phyloP scores from a whole-genome alignment of 345 rosid genomes.

The Salix suchowensis region DNA sequence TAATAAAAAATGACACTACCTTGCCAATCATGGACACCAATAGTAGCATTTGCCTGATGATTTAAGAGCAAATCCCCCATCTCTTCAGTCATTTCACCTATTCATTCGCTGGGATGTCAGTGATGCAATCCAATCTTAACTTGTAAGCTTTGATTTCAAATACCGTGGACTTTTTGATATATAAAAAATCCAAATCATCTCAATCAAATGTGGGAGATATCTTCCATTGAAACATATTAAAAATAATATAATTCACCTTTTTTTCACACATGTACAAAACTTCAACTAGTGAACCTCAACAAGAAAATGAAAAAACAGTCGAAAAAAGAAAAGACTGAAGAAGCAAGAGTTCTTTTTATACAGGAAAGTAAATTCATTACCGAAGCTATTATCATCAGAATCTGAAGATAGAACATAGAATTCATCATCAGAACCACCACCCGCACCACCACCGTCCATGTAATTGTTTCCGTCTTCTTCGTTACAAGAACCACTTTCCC shows the following conservation, averaged over 20 bases:
- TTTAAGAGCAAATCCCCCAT: conserved; percentile 9
- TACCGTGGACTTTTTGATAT: no score
- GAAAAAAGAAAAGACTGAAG: neutral
- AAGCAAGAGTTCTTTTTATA: neutral
- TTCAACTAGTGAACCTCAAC: neutral
- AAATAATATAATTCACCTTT: neutral
- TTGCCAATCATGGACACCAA: neutral
- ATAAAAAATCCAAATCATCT: neutral
- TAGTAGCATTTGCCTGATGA: conserved; percentile 1
- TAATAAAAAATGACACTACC: neutral
- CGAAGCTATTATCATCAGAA: conserved; percentile 15
- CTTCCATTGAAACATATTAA: neutral
- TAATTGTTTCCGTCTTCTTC: neutral
- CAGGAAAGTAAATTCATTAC: conserved; percentile 2
- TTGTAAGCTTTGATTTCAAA: neutral
- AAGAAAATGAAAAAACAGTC: no score
- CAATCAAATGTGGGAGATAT: neutral
- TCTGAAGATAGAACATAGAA: conserved; percentile 22
- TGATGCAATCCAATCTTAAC: neutral
- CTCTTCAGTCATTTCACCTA: conserved; percentile 18
- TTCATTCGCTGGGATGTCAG: neutral
- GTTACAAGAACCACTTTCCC: neutral
- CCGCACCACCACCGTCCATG: neutral
- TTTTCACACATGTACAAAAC: neutral
- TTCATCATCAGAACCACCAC: conserved; percentile 12